These are phyloP conservation scores for Begonia masoniana DNA, from an alignment of 306 rosid genomes.

Conservation along the genomic window DNA sequence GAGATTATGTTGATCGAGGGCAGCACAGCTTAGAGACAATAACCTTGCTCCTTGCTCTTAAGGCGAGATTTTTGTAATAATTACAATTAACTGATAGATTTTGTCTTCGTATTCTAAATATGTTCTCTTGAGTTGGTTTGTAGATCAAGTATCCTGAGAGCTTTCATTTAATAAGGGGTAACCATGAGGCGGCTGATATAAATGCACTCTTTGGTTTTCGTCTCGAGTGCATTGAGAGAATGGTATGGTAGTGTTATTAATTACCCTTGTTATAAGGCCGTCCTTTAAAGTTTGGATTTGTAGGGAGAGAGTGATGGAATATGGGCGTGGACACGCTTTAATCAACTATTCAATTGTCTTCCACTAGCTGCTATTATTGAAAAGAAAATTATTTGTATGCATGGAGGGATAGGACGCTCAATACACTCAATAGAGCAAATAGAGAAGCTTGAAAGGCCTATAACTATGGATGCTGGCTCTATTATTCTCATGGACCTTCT, in stretches of 20 bases:
- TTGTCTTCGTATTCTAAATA: conserved; percentile 10
- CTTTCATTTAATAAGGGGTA: conserved; percentile 97
- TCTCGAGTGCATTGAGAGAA: conserved; percentile 97
- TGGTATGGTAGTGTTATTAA: conserved; percentile 41
- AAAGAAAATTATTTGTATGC: conserved; percentile 98
- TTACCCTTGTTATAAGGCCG: conserved; percentile 15
- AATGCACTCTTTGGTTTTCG: conserved; percentile 99
- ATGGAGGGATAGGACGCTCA: conserved; percentile 99
- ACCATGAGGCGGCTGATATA: conserved; percentile 99
- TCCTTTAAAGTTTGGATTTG: conserved; percentile 20
- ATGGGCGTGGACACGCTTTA: conserved; percentile 99
- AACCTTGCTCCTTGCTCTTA: conserved; percentile 92
- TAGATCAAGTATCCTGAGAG: conserved; percentile 96
- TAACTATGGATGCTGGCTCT: conserved; percentile 99
- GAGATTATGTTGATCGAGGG: conserved; percentile 99
- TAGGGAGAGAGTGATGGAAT: conserved; percentile 99
- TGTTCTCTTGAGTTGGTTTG: conserved; percentile 13
- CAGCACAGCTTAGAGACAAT: conserved; percentile 99
- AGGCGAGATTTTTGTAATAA: conserved; percentile 38
- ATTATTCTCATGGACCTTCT: conserved; percentile 89
- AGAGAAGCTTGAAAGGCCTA: conserved; percentile 96
- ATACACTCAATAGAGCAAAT: conserved; percentile 88
- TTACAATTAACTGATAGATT: conserved; percentile 7
- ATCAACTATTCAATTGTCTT: conserved; percentile 95
- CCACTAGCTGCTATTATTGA: conserved; percentile 97